A percentile compares a stretch with the other conserved stretches of the same genome.
These are phyloP conservation scores for Ilyonectria mors-panacis DNA, from an alignment of 2,329 filamentous ascomycete genomes.

Conservation along the genomic window DNA sequence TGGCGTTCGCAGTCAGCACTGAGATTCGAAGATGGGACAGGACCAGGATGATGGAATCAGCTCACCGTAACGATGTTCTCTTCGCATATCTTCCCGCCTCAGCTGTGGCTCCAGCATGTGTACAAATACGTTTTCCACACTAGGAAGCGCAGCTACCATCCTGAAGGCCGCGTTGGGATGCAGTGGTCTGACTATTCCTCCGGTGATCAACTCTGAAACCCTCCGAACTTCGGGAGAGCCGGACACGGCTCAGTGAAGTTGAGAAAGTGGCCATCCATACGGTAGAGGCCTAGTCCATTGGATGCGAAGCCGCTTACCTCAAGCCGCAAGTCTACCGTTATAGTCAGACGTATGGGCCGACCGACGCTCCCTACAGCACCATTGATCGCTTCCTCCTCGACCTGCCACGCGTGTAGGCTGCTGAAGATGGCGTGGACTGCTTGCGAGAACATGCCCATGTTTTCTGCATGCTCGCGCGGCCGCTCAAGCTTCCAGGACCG, in stretches of 20 bases:
- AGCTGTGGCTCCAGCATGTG: not conserved
- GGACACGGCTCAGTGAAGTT: not conserved
- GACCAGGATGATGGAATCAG: not conserved
- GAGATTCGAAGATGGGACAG: not conserved
- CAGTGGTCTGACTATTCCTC: not conserved
- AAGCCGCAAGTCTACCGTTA: not conserved
- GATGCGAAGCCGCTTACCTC: not conserved
- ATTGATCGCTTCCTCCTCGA: not conserved
- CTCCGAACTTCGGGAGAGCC: not conserved
- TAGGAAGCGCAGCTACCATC: not conserved
- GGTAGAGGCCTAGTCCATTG: not conserved
- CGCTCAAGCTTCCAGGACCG: conserved; percentile 25
- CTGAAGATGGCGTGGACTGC: conserved; percentile 14
- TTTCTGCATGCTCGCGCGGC: conserved; percentile 19
- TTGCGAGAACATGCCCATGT: conserved; percentile 4
- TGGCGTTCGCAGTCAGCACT: not conserved
- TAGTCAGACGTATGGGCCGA: not conserved
- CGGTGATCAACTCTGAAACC: not conserved
- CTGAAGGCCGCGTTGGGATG: not conserved
- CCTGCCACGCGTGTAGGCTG: not conserved
- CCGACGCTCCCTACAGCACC: not conserved
- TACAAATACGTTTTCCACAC: not conserved
- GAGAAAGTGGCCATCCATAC: not conserved
- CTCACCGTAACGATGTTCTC: not conserved
- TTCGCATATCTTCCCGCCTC: not conserved